Evolutionary conservation across 371 early-diverging fungal genomes (phyloP), one percentile per base, ranked within the genome.

Genomic region (Phascolomyces articulosus): DNA sequence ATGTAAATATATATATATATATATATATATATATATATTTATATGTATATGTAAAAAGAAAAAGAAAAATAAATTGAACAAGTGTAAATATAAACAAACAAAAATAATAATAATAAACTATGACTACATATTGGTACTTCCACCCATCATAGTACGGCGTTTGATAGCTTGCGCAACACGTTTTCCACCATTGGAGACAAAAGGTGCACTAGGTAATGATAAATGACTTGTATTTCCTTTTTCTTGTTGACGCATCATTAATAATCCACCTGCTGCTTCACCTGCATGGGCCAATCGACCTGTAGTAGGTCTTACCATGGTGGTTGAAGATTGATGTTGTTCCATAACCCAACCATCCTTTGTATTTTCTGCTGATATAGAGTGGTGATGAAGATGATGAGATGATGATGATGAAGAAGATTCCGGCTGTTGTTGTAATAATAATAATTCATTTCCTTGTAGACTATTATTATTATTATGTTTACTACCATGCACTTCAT

Each of bases 181-280:
- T 18, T 40, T 51, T 11, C 63, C 38, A 44, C 47, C 57, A n/a
- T 47, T 41, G 6, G 53, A 26, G 3, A 58, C 15, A 9, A 60
- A 41, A 34, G 58, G 26, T 41, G 60, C 29, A 28, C 29, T 44
- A 11, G 49, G 60, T n/a, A 29, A 16, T 15, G 40, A 56, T 15
- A 34, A 21, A 29, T 29, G 40, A 18, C 31, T 31, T 9, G 48
- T 27, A 44, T n/a, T 44, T 13, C 18, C 38, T 15, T 38, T 51
- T 11, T 65, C 59, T 31, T 68, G 60, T 51, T 72, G 74, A n/a
- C 77, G 67, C 77, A 81, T 76, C 78, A 81, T 74, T 11, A 81
- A 29, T 27, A 81, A 27, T 3, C 78, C 78, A n/a, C 78, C 78
- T 11, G 78, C 78, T 9, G 78, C 78, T 64, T 80, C 81, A 20